Evolutionary conservation across 768 basidiomycete species (phyloP), one percentile per base, ranked within the genome.

Genomic region (Guyanaporus albipodus): DNA sequence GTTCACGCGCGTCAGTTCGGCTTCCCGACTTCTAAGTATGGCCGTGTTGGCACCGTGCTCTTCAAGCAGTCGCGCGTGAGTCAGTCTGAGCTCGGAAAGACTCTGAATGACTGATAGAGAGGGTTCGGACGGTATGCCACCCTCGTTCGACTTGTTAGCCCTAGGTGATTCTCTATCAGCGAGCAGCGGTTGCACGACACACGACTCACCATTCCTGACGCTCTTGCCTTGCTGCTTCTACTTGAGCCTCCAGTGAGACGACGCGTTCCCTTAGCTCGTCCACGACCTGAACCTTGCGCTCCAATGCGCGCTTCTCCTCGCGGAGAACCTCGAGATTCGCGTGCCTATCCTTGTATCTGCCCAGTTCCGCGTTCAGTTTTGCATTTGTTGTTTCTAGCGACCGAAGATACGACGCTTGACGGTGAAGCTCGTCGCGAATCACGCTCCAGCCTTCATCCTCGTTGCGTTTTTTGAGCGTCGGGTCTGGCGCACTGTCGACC

Each of bases 261-360:
- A 80, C 73, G 53, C 72, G 70, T 56, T 77, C 78, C 22, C 82
- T 67, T 42, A 87, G 59, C 31, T 74, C 75, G 17, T 86, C 82
- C 29, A 76, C 63, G 2, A 67, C 68, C 12, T 53, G 56, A 8
- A 82, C 64, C 54, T 76, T 82, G 14, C 67, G 63, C 58, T 87
- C 79, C 35, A 91, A 62, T 0, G 73, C 72, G 6, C 80, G 72
- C 51, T 89, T 88, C 66, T 91, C 85, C 60, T 91, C 89, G 26
- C 76, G 71, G 28, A 91, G 59, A 3, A 91, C 81, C 49, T 87
- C 86, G 3, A 86, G 66, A 52, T 77, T 82, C 7, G 72, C 65
- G n/a, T 81, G 70, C 1, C 76, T 70, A 49, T 80, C 80, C 27
- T 77, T 72, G 14, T 87, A 70, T 10, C 70, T 53, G 6, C 62